Conservation (phyloP, 768 basidiomycete genomes). For the Tubosaeta brunneosetosa region DNA sequence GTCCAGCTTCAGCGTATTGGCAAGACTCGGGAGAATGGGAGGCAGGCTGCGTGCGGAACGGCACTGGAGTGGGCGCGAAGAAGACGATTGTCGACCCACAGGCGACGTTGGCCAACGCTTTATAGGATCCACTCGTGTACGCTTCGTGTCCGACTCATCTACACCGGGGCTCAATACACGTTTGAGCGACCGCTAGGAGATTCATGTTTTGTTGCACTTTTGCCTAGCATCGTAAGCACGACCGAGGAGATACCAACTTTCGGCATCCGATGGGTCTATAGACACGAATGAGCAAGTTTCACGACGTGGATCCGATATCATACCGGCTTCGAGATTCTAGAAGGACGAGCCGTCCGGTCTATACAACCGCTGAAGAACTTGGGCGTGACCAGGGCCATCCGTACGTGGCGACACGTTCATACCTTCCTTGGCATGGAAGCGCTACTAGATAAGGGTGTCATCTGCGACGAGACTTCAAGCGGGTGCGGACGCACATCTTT, state of each 20-base stretch:
- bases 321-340: conserved; percentile 95
- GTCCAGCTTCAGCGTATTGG: too few relatives aligned
- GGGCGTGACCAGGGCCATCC: conserved; percentile 94
- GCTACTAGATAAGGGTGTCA: conserved; percentile 51
- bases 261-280: conserved; percentile 88
- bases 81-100: too few relatives aligned
- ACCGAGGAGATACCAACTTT: conserved; percentile 42
- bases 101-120: too few relatives aligned
- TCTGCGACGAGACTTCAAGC: conserved; percentile 5
- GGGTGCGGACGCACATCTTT: conserved; percentile 65
- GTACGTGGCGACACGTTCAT: conserved; percentile 88
- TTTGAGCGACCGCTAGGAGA: too few relatives aligned
- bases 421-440: conserved; percentile 86
- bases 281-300: background rate
- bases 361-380: too few relatives aligned
- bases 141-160: too few relatives aligned
- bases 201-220: conserved; percentile 99
- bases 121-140: too few relatives aligned
- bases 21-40: too few relatives aligned
- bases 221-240: conserved; percentile 98
- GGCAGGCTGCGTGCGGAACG: too few relatives aligned
- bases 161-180: too few relatives aligned
- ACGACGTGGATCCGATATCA: conserved; percentile 22
- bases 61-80: too few relatives aligned
- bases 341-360: too few relatives aligned